Percentiles rank a stretch among this genome's conserved stretches.
These are phyloP conservation scores for Tephrocybe sp. DNA, from an alignment of 768 basidiomycete genomes.

Conservation along the genomic window DNA sequence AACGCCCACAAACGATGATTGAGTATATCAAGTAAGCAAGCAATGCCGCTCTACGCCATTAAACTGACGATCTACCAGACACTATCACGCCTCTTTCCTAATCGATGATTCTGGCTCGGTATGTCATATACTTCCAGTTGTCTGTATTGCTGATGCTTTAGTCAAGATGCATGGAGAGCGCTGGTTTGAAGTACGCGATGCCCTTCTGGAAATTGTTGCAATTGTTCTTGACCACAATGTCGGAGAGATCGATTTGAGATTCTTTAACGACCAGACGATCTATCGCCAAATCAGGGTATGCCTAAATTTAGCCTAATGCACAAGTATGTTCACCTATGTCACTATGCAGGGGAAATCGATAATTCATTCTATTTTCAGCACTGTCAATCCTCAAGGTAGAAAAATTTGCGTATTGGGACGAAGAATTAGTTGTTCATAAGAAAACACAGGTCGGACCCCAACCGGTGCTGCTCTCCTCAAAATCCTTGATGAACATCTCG, in stretches of 20 bases:
- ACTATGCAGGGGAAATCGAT: conserved; percentile 17
- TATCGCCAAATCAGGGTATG: conserved; percentile 13
- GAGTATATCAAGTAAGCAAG: conserved; percentile 23
- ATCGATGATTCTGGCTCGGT: conserved; percentile 33
- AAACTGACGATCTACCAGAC: conserved; percentile 9
- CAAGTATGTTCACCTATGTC: not conserved
- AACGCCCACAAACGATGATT: conserved; percentile 22
- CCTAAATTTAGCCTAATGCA: too few species aligned
- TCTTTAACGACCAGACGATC: conserved; percentile 22
- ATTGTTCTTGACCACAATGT: conserved; percentile 25
- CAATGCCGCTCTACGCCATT: not conserved
- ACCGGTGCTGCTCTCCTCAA: conserved; percentile 26
- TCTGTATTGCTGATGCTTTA: not conserved
- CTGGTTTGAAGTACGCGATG: conserved; percentile 27
- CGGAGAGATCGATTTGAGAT: conserved; percentile 24
- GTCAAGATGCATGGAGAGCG: conserved; percentile 19
- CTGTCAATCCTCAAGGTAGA: conserved; percentile 16
- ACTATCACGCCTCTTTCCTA: conserved; percentile 27
- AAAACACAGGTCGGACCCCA: conserved; percentile 28
- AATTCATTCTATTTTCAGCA: conserved; percentile 21
- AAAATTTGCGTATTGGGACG: not conserved
- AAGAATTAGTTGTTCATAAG: not conserved
- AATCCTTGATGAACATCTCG: conserved; percentile 22
- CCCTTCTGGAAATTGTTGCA: conserved; percentile 29
- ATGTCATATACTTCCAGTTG: not conserved